Percentiles rank a stretch among this genome's conserved stretches.
Evolutionary conservation across 2,329 filamentous ascomycete species (phyloP).

Genomic region (Hawksworthiomyces lignivorus): DNA sequence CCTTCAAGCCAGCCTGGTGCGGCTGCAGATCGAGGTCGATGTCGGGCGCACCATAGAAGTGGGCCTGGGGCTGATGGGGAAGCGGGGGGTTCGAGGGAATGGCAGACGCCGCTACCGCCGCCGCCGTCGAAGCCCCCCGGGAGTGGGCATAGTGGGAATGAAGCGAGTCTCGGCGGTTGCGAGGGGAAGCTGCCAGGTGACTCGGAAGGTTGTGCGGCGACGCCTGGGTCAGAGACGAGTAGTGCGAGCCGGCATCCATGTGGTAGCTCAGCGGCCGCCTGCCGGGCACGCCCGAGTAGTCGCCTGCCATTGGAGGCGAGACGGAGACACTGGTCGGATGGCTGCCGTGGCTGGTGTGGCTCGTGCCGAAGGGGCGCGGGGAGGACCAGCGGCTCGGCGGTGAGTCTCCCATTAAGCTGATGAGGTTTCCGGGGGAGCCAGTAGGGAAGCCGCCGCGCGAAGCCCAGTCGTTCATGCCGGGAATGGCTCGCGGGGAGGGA

Average conservation of each 20-base stretch:
- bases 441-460: slow-evolving; percentile 26
- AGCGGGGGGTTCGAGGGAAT: slow-evolving; percentile 48
- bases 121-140: slow-evolving; percentile 27
- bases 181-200: slow-evolving; percentile 25
- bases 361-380: slow-evolving; percentile 36
- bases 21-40: slow-evolving; percentile 52
- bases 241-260: slow-evolving; percentile 34
- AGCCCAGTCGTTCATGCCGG: slow-evolving; percentile 35
- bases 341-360: slow-evolving; percentile 26
- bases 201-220: slow-evolving; percentile 31
- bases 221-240: slow-evolving; percentile 18
- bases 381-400: slow-evolving; percentile 44
- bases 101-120: neutral
- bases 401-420: slow-evolving; percentile 43
- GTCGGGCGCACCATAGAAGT: slow-evolving; percentile 70
- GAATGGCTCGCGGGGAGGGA: slow-evolving; percentile 36
- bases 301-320: slow-evolving; percentile 26
- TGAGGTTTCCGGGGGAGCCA: slow-evolving; percentile 46
- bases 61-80: slow-evolving; percentile 67
- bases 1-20: slow-evolving; percentile 44
- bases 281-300: slow-evolving; percentile 13
- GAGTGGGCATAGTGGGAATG: slow-evolving; percentile 43
- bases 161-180: slow-evolving; percentile 38
- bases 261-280: slow-evolving; percentile 49
- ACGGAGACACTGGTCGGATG: slow-evolving; percentile 26